Evolutionary conservation across 2,329 filamentous ascomycete species (phyloP).

Genomic region (Diplodia seriata): DNA sequence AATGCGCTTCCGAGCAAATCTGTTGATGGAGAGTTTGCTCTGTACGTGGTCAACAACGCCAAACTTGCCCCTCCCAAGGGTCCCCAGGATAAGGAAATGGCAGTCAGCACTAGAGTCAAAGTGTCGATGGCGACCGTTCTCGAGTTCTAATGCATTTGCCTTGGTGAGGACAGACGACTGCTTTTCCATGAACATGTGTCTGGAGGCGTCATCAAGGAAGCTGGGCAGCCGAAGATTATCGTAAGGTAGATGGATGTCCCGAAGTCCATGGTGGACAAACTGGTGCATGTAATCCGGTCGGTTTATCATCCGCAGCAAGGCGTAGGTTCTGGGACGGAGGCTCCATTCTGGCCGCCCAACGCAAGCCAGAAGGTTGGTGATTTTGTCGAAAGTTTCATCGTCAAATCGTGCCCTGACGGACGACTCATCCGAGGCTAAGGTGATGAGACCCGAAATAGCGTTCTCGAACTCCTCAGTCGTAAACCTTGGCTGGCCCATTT

Average conservation of each 20-base stretch:
- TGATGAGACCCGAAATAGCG: neutral
- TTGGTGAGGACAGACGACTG: too few species aligned
- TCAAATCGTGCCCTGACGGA: neutral
- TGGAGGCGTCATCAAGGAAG: conserved; percentile 33
- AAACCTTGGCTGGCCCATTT: neutral
- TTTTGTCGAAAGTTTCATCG: neutral
- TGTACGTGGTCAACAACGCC: conserved; percentile 39
- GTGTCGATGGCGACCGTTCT: too few species aligned
- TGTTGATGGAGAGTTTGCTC: conserved; percentile 36
- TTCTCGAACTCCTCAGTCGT: neutral
- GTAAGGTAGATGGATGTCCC: neutral
- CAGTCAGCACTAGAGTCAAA: too few species aligned
- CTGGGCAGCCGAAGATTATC: neutral
- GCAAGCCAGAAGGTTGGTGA: neutral
- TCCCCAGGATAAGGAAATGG: too few species aligned
- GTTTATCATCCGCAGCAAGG: conserved; percentile 40
- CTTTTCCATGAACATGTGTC: too few species aligned
- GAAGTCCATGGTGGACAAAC: neutral
- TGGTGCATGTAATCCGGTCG: conserved; percentile 32
- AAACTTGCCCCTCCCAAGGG: conserved; percentile 32
- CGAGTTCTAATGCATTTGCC: too few species aligned
- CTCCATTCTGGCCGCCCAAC: conserved; percentile 33
- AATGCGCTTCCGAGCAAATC: conserved; percentile 41
- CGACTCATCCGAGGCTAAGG: neutral
- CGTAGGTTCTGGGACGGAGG: conserved; percentile 40